Evolutionary conservation across 148 eudicot genomes (phyloP).

Genomic region (Vaccinium corymbosum): DNA sequence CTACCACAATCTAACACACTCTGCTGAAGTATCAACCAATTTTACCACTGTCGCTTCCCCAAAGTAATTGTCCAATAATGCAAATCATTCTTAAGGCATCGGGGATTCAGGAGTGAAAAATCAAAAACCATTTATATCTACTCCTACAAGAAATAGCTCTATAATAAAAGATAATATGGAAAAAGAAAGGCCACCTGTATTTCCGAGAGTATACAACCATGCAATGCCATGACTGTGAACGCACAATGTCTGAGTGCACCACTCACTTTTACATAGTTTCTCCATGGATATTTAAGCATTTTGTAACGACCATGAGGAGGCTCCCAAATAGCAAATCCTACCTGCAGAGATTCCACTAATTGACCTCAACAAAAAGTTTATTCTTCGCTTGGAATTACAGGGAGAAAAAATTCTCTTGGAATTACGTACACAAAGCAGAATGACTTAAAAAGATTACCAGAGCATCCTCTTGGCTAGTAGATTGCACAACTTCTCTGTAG

Average conservation of each 20-base stretch:
- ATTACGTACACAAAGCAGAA: background rate
- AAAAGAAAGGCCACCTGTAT: conserved; percentile 61
- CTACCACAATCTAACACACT: background rate
- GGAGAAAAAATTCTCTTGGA: background rate
- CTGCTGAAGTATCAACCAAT: background rate
- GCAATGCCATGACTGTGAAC: conserved; percentile 90
- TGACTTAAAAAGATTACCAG: conserved; percentile 39
- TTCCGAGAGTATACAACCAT: conserved; percentile 85
- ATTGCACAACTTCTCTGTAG: conserved; percentile 73
- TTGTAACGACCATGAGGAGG: conserved; percentile 93
- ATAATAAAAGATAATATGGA: background rate
- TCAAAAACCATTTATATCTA: background rate
- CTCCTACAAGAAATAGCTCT: background rate
- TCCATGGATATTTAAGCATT: conserved; percentile 77
- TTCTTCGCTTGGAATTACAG: background rate
- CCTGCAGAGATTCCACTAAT: conserved; percentile 31
- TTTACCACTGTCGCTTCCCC: background rate
- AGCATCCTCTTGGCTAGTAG: conserved; percentile 75
- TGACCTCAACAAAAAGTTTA: background rate
- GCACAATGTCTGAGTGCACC: conserved; percentile 91
- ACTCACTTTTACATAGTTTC: conserved; percentile 62
- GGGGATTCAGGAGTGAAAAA: background rate
- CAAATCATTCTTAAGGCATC: background rate
- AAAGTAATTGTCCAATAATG: background rate
- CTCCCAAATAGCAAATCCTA: conserved; percentile 92